Evolutionary conservation across 495 filamentous ascomycete species (phyloP).

Genomic region (Hypoxylon lienhwacheense): DNA sequence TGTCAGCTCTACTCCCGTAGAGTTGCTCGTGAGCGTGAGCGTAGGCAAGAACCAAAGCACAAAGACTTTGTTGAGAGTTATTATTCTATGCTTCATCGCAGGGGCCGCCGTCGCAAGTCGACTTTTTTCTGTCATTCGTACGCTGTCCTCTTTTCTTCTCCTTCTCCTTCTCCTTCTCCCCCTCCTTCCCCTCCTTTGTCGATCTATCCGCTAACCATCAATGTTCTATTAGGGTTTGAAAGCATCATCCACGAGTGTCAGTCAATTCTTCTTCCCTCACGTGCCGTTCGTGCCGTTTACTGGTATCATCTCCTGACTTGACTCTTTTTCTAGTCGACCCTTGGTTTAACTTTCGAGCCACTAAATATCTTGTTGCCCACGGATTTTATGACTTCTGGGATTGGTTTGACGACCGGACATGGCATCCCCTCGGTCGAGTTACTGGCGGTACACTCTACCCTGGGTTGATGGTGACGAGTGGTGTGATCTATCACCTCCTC

Average conservation of each 20-base stretch:
- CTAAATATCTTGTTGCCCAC: slow-evolving; percentile 93
- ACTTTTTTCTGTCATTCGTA: slow-evolving; percentile 97
- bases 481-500: slow-evolving; percentile 92
- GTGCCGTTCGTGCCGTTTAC: background rate
- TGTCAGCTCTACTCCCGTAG: slow-evolving; percentile 32
- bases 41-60: slow-evolving; percentile 63
- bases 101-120: slow-evolving; percentile 91
- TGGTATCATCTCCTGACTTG: slow-evolving; percentile 29
- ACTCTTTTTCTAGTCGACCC: slow-evolving; percentile 77
- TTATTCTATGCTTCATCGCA: slow-evolving; percentile 92
- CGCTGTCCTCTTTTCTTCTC: slow-evolving; percentile 39
- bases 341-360: slow-evolving; percentile 99
- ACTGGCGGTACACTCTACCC: slow-evolving; percentile 98
- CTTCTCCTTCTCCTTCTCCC: background rate
- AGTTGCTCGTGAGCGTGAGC: slow-evolving; percentile 46
- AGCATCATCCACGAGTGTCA: slow-evolving; percentile 99
- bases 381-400: slow-evolving; percentile 99
- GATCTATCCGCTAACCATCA: slow-evolving; percentile 40
- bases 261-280: slow-evolving; percentile 42
- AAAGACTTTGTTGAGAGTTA: slow-evolving; percentile 81
- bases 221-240: slow-evolving; percentile 75
- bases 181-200: slow-evolving; percentile 1
- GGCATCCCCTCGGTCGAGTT: slow-evolving; percentile 98
- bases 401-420: slow-evolving; percentile 99
- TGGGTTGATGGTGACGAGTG: slow-evolving; percentile 98